Base-by-base conservation (phyloP, 257 asterid genomes). In the Coffea eugenioides region DNA sequence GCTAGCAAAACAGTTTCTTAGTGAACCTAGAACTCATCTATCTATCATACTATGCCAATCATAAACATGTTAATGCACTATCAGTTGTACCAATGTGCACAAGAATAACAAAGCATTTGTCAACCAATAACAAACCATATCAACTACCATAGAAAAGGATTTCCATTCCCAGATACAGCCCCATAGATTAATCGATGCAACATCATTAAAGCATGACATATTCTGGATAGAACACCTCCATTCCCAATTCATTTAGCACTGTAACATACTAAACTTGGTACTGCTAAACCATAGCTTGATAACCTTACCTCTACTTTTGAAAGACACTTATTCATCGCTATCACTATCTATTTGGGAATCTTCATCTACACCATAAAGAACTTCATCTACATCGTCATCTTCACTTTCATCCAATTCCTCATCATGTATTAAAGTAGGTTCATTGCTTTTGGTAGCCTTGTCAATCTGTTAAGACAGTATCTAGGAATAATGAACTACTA, bases 301-400 rank as follows among this genome's bases (percentile, higher is more conserved):
- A 56, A 43, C 66, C 77, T 74, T 46, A 43, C 78, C 83, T 20
- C 13, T 5, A 67, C 45, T 36, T 14, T 41, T 64, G 8, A 73
- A 49, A 64, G 51, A 69, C 27, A 25, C 70, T 84, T 87, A 93
- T 51, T 88, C 92, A 78, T 92, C 97, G 80, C 82, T 78, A 10
- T 90, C 97, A 61, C 90, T 91, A 82, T 89, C 79, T 2, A 85
- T 80, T 74, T 91, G 83, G 27, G 97, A 93, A 80, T 90, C 97
- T 45, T 92, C 97, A 54, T 93, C 95, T 27, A 84, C 82, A 45
- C 94, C 97, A 76, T 90, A 90, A 78, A 88, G 75, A 87, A 84
- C 93, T 76, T 94, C 99, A 25, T 92, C 98, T 51, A 90, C 92
- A 59, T 89, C 97, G 76, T 91, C 97, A 54, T 89, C 97, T 78